Base-by-base conservation (phyloP, 2,329 filamentous ascomycete genomes). In the Cryphonectria radicalis region DNA sequence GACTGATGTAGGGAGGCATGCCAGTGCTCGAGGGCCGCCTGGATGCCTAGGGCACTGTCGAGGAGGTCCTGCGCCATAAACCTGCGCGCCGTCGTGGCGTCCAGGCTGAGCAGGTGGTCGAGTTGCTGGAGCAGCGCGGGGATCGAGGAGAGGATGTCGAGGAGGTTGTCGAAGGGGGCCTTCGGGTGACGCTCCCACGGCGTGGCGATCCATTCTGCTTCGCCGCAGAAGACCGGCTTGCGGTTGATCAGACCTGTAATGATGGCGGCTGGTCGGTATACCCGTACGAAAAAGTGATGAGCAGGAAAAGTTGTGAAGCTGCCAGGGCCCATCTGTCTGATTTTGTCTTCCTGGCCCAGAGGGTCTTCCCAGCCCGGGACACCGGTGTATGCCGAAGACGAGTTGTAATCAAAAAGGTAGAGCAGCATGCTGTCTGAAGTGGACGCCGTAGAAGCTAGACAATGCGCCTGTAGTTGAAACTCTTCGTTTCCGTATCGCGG, bases 231-330 rank as follows among this genome's bases (percentile, higher is more conserved):
- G 0, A 84, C 88, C 17, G 81, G 79, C 37, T 82, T 83, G 66
- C 85, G 83, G 74, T 82, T 85, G 19, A 89, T 76, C 25, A 90
- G 78, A 32, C 87, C 84, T 14, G 84, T 78, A 62, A 81, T 80
- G 60, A 85, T 81, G 63, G 84, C 85, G 64, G 80, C 83, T 19
- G 84, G 86, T 35, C 88, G 84, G 74, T 86, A 89, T 6, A 89
- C 82, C 14, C 87, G 82, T 35, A 84, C 83, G 70, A 89, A 89
- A 76, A 87, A 89, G 75, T 89, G 87, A 71, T 89, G 88, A 14
- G 84, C 81, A 1, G 88, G 88, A 68, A 89, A 89, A 0, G 78
- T 78, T 53, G 80, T 80, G 72, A 88, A 89, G 59, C 79, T 77
- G 3, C 79, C 78, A 0, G 88, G 85, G 0, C 87, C 86, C 25